Evolutionary conservation across 305 asterid species (phyloP).

Genomic region (Fraxinus sp.): DNA sequence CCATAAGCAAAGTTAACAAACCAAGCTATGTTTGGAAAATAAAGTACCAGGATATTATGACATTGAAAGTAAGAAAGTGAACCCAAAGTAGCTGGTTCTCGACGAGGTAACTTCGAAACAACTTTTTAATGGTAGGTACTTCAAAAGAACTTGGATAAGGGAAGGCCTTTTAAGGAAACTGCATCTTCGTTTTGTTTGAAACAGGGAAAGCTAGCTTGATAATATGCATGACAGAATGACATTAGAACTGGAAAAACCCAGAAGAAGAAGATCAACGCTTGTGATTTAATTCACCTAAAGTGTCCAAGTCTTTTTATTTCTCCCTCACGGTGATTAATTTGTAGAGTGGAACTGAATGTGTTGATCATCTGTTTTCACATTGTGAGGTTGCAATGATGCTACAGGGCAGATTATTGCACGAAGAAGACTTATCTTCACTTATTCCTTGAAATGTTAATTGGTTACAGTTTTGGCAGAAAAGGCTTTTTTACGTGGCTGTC

Average conservation of each 20-base stretch:
- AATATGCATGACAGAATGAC: neutral
- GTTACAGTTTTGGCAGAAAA: neutral
- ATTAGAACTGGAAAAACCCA: neutral
- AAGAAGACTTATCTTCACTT: neutral
- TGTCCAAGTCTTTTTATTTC: neutral
- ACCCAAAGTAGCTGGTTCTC: neutral
- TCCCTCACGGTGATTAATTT: neutral
- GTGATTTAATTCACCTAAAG: neutral
- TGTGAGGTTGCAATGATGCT: neutral
- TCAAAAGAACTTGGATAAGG: neutral
- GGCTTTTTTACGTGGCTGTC: neutral
- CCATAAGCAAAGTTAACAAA: neutral
- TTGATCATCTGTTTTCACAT: neutral
- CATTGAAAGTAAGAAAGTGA: neutral
- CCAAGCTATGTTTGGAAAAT: neutral
- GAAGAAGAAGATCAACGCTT: neutral
- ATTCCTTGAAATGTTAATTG: neutral
- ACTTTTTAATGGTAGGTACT: neutral
- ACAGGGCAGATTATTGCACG: neutral
- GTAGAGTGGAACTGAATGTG: neutral
- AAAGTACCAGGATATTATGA: constrained; percentile 11
- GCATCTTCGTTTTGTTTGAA: neutral
- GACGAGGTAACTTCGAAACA: neutral
- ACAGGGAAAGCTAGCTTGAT: neutral
- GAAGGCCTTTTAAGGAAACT: neutral